Conservation (phyloP, 1,284 basidiomycete genomes). For the Rhodotorula sp. region DNA sequence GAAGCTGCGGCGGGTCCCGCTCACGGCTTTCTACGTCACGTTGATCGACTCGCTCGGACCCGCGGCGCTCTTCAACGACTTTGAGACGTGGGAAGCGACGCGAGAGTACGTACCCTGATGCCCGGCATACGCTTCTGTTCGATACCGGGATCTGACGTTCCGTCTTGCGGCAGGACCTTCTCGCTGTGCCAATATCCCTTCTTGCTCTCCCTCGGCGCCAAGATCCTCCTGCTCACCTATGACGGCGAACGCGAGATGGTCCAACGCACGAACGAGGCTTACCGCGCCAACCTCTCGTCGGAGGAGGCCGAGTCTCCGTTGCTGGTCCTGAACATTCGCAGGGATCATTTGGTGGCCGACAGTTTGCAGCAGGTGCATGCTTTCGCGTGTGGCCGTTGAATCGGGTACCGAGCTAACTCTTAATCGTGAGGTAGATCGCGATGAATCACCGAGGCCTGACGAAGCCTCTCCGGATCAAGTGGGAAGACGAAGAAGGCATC, state of each 20-base stretch:
- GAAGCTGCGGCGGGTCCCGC: slow-evolving; percentile 5
- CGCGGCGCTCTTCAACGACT: slow-evolving; percentile 28
- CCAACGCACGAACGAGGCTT: slow-evolving; percentile 34
- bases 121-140: background rate
- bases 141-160: background rate
- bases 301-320: slow-evolving; percentile 32
- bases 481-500: slow-evolving; percentile 44
- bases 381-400: background rate
- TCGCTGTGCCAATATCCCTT: slow-evolving; percentile 45
- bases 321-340: slow-evolving; percentile 36
- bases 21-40: slow-evolving; percentile 40
- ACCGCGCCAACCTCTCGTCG: slow-evolving; percentile 31
- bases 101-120: background rate
- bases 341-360: slow-evolving; percentile 42
- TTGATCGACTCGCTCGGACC: slow-evolving; percentile 38
- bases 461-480: slow-evolving; percentile 40
- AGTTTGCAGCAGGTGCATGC: slow-evolving; percentile 35
- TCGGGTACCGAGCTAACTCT: too few species aligned
- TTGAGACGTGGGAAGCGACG: slow-evolving; percentile 28
- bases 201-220: slow-evolving; percentile 42
- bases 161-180: slow-evolving; percentile 11
- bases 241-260: slow-evolving; percentile 43
- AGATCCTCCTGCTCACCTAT: slow-evolving; percentile 40
- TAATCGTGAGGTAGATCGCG: slow-evolving; percentile 28
- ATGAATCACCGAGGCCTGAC: slow-evolving; percentile 34